phyloP scores from a whole-genome alignment of 2,329 filamentous ascomycete species.

The Dryadomyces quercus-mongolicae region DNA sequence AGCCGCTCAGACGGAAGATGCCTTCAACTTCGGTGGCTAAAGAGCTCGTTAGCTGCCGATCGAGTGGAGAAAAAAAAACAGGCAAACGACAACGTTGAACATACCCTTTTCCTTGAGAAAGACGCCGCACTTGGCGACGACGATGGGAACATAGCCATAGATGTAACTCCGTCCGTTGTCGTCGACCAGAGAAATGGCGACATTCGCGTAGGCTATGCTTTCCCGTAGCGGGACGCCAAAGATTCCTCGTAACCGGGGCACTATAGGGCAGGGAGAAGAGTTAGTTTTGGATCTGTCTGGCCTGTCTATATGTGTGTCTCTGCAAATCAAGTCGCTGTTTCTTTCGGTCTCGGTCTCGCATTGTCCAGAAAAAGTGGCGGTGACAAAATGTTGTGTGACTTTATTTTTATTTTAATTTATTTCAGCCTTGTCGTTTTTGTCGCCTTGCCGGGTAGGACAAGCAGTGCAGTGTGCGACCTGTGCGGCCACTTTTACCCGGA shows the following conservation, averaged over 20 bases:
- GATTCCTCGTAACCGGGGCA: slow-evolving; percentile 55
- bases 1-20: slow-evolving; percentile 91
- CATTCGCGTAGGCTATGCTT: slow-evolving; percentile 95
- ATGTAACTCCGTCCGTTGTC: slow-evolving; percentile 91
- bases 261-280: slow-evolving; percentile 21
- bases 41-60: not conserved
- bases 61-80: not conserved
- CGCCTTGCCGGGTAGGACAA: not conserved
- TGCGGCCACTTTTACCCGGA: not conserved
- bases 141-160: slow-evolving; percentile 96
- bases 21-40: slow-evolving; percentile 87
- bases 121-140: slow-evolving; percentile 95
- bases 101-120: slow-evolving; percentile 95
- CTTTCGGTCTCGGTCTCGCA: too few species aligned
- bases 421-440: too few species aligned
- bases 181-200: slow-evolving; percentile 91
- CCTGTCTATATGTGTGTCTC: too few species aligned
- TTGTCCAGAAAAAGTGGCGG: not conserved
- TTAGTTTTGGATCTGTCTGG: too few species aligned
- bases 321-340: too few species aligned
- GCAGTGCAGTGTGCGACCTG: not conserved
- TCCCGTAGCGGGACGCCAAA: slow-evolving; percentile 88
- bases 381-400: slow-evolving; percentile 7
- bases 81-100: slow-evolving; percentile 18
- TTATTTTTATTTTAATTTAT: slow-evolving; percentile 1